Conservation (phyloP, 2,329 filamentous ascomycete species). For the Pseudogymnoascus sp. region DNA sequence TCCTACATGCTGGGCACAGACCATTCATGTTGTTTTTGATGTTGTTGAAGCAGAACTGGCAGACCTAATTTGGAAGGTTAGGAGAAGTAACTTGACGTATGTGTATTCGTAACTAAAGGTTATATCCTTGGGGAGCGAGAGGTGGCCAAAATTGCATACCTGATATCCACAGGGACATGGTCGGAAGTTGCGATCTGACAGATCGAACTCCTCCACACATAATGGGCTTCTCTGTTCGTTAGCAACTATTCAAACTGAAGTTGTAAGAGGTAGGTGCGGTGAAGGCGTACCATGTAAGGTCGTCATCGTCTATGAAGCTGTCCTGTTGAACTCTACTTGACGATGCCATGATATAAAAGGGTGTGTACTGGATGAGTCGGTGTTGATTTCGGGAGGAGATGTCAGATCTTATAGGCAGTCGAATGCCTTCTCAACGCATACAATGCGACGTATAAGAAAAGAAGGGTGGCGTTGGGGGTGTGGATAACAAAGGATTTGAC, state of each 20-base stretch:
- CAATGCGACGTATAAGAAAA: constrained; percentile 9
- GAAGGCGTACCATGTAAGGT: constrained; percentile 56
- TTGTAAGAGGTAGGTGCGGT: constrained; percentile 14
- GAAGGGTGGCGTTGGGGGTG: constrained; percentile 8
- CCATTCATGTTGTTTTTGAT: constrained; percentile 98
- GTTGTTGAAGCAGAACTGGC: constrained; percentile 99
- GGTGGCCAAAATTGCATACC: constrained; percentile 45
- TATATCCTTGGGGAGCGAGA: not conserved
- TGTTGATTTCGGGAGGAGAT: not conserved
- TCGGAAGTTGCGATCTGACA: constrained; percentile 93
- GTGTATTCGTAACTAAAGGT: not conserved
- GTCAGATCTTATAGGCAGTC: not conserved
- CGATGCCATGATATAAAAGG: constrained; percentile 12
- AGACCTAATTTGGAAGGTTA: constrained; percentile 57
- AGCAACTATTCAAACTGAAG: constrained; percentile 10
- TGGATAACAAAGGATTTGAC: constrained; percentile 9
- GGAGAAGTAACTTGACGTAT: not conserved
- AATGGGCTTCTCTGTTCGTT: constrained; percentile 63
- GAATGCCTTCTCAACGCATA: constrained; percentile 9
- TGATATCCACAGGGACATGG: constrained; percentile 98
- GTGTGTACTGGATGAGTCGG: constrained; percentile 2
- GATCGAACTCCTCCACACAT: constrained; percentile 97
- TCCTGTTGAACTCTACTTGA: constrained; percentile 44
- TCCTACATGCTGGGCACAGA: constrained; percentile 91
- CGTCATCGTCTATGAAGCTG: constrained; percentile 65